Percentiles rank a stretch among this genome's conserved stretches.
These are phyloP conservation scores for Rubus idaeus DNA, from an alignment of 306 rosid species.

Conservation along the genomic window DNA sequence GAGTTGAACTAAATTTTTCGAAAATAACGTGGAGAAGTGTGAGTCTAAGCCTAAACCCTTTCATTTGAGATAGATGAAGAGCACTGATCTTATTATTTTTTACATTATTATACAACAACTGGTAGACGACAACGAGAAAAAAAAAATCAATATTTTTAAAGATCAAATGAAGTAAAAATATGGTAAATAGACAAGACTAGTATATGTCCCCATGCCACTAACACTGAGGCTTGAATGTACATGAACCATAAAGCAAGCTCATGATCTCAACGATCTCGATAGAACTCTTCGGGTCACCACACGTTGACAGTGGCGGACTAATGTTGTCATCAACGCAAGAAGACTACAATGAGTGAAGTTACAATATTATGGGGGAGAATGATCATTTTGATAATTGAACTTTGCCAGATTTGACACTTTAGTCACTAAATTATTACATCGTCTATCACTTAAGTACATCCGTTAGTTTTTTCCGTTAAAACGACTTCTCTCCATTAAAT, in stretches of 20 bases:
- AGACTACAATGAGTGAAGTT: background rate
- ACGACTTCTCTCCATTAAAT: too few relatives aligned
- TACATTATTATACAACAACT: background rate
- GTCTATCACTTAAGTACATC: too few relatives aligned
- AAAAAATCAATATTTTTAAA: too few relatives aligned
- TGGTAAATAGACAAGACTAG: background rate
- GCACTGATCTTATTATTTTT: background rate
- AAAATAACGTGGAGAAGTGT: too few relatives aligned
- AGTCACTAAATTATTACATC: too few relatives aligned
- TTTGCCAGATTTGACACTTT: too few relatives aligned
- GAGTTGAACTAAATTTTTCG: too few relatives aligned
- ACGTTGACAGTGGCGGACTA: background rate
- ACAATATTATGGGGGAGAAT: too few relatives aligned
- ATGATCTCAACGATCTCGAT: background rate
- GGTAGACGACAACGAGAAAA: background rate
- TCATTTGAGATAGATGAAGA: background rate
- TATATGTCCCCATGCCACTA: background rate
- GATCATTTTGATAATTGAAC: too few relatives aligned
- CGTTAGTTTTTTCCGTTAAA: too few relatives aligned
- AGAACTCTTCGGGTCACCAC: background rate
- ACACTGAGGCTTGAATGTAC: background rate
- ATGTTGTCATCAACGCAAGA: background rate
- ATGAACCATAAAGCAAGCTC: background rate
- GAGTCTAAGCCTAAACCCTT: background rate
- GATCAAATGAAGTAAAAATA: too few relatives aligned